A percentile compares a stretch with the other conserved stretches of the same genome.
Evolutionary conservation across 164 flowering plant genomes (phyloP).

Genomic region (Umbellularia californica): DNA sequence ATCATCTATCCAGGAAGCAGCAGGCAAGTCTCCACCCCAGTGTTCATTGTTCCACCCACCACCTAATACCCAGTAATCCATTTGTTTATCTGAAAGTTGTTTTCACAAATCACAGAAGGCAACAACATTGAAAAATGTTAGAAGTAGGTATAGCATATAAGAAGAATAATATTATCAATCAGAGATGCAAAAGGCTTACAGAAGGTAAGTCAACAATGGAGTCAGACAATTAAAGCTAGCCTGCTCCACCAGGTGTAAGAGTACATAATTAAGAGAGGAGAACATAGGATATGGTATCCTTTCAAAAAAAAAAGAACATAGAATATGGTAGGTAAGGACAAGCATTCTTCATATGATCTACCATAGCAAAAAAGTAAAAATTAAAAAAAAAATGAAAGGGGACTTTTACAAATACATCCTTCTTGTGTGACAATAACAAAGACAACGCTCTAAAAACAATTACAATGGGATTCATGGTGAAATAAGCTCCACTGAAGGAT

Average conservation of each 20-base stretch:
- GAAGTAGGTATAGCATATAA: not conserved
- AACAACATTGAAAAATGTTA: not conserved
- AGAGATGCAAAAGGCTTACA: not conserved
- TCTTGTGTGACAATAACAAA: too few relatives aligned
- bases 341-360: too few relatives aligned
- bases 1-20: slow-evolving; percentile 85
- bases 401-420: too few relatives aligned
- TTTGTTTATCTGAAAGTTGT: slow-evolving; percentile 35
- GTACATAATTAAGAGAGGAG: too few relatives aligned
- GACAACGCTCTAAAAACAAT: too few relatives aligned
- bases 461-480: too few relatives aligned
- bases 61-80: slow-evolving; percentile 83
- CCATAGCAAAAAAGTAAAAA: too few relatives aligned
- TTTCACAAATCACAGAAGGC: not conserved
- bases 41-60: slow-evolving; percentile 97
- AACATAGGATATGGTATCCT: too few relatives aligned
- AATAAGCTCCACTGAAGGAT: too few relatives aligned
- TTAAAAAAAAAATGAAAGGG: too few relatives aligned
- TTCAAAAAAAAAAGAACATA: too few relatives aligned
- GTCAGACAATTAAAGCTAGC: not conserved
- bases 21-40: slow-evolving; percentile 88
- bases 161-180: not conserved
- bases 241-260: not conserved
- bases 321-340: too few relatives aligned
- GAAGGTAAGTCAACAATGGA: not conserved